Evolutionary conservation across 345 rosid species (phyloP).

Genomic region (Ricinus communis): DNA sequence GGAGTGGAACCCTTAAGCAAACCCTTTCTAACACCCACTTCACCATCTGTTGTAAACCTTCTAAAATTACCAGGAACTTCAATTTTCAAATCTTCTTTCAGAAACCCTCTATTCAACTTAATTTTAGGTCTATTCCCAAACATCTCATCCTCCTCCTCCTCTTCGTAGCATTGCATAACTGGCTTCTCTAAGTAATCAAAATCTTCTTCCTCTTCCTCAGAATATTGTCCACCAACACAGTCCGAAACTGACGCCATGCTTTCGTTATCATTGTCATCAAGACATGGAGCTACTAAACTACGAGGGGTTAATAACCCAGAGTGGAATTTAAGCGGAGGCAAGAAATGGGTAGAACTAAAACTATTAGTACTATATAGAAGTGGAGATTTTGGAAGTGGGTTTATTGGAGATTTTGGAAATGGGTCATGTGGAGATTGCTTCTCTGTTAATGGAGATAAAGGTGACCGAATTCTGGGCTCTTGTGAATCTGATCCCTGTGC

Average conservation of each 20-base stretch:
- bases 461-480: slow-evolving; percentile 61
- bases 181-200: slow-evolving; percentile 32
- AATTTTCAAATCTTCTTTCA: slow-evolving; percentile 61
- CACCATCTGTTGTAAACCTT: slow-evolving; percentile 57
- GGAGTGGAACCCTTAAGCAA: slow-evolving; percentile 38
- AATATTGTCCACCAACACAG: slow-evolving; percentile 33
- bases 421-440: slow-evolving; percentile 34
- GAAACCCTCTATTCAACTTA: slow-evolving; percentile 58
- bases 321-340: slow-evolving; percentile 63
- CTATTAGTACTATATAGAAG: slow-evolving; percentile 30
- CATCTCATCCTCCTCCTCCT: slow-evolving; percentile 48
- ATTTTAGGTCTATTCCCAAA: slow-evolving; percentile 24
- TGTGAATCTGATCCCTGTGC: slow-evolving; percentile 41
- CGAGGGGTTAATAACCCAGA: slow-evolving; percentile 52
- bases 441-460: slow-evolving; percentile 51
- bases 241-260: slow-evolving; percentile 67
- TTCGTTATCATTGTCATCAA: slow-evolving; percentile 36
- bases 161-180: slow-evolving; percentile 24
- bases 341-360: slow-evolving; percentile 39
- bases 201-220: slow-evolving; percentile 41
- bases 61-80: slow-evolving; percentile 54
- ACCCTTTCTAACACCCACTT: slow-evolving; percentile 30
- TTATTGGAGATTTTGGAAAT: slow-evolving; percentile 47
- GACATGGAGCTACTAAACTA: slow-evolving; percentile 35
- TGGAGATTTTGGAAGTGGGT: slow-evolving; percentile 24